These are phyloP conservation scores for Diplodia sapinea DNA, from an alignment of 2,329 filamentous ascomycete species.

Conservation along the genomic window DNA sequence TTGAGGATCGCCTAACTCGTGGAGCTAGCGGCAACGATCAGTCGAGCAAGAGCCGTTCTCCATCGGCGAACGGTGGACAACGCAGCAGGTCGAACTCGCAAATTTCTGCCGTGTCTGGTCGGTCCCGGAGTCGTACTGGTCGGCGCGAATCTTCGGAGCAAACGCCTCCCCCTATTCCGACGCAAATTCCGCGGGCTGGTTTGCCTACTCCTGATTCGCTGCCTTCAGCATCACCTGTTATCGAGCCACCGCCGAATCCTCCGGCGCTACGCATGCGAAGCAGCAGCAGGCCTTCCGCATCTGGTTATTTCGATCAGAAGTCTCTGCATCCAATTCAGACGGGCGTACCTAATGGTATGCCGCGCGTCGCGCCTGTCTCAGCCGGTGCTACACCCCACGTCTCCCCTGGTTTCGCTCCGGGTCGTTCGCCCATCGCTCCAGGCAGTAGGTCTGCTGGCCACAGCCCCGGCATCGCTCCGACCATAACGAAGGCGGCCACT, in stretches of 20 bases:
- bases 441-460: conserved; percentile 19
- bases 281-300: conserved; percentile 43
- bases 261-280: conserved; percentile 43
- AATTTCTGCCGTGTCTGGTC: conserved; percentile 54
- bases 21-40: conserved; percentile 45
- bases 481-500: conserved; percentile 29
- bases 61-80: conserved; percentile 48
- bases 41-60: conserved; percentile 40
- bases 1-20: conserved; percentile 41
- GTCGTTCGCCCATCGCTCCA: conserved; percentile 37
- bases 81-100: conserved; percentile 63
- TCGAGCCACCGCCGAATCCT: conserved; percentile 35
- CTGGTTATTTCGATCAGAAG: conserved; percentile 46
- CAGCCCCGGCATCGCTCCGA: conserved; percentile 32
- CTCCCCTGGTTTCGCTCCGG: conserved; percentile 34
- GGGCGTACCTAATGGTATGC: conserved; percentile 27
- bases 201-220: conserved; percentile 18
- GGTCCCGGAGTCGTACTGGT: conserved; percentile 60
- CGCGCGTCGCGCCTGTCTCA: conserved; percentile 1
- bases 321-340: conserved; percentile 46
- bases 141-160: conserved; percentile 58
- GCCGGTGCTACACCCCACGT: conserved; percentile 12
- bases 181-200: conserved; percentile 37
- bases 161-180: conserved; percentile 43
- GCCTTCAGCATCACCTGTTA: conserved; percentile 5